Base-by-base conservation (phyloP, 257 asterid species). In the Solanum chilense region DNA sequence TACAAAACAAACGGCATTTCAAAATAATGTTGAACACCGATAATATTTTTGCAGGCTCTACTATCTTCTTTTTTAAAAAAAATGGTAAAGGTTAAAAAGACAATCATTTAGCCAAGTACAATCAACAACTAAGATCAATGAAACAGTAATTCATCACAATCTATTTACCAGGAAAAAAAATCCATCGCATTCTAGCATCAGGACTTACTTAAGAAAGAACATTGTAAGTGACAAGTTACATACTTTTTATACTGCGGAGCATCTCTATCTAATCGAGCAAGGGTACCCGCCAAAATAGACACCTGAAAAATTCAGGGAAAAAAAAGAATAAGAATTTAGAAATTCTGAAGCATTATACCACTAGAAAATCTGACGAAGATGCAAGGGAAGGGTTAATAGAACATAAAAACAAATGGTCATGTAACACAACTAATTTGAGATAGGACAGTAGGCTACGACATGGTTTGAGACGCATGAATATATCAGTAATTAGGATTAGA, bases 181-280 rank as follows among this genome's bases (percentile, higher is more conserved):
- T 5, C 14, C 70, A 85, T 84, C 60, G 39, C 73, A 37, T 85
- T 45, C 64, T 74, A 29, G 87, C 82, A 85, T 45, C 42, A 85
- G 29, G 11, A 85, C 68, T 85, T 45, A 13, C 64, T 31, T 39
- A 31, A 45, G 64, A 85, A 45, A 85, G 82, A 85, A 33, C 21
- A 31, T 71, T 71, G 39, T 70, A 33, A 73, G 83, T 69, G 35
- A 49, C 25, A 80, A 29, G 84, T 47, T 78, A 39, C 96, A 31
- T 91, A 97, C 99, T 96, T 97, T 89, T 95, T 97, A 88, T 97
- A 96, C 84, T 92, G 97, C 56, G 99, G 99, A 86, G 99, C 99
- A 92, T 97, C 99, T 91, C 99, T 95, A 89, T 97, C 99, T 94
- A 97, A 89, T 81, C 99, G 99, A 91, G 99, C 99, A 85, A 97